Base-by-base conservation (phyloP, 2,329 filamentous ascomycete genomes). In the Phoma sp. region DNA sequence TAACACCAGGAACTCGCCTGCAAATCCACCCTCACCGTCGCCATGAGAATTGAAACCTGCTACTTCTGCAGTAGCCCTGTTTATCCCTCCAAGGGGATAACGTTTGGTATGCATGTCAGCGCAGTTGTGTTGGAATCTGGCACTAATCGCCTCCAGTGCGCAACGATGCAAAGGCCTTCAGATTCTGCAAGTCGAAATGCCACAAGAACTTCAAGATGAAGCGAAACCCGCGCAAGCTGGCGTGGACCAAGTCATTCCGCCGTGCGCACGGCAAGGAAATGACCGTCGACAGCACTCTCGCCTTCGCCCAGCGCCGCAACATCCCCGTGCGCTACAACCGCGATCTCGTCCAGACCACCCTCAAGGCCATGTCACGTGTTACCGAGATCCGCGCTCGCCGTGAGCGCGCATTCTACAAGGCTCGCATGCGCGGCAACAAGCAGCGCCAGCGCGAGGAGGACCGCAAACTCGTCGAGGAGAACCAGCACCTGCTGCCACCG, bases 311-410 rank as follows among this genome's bases (percentile, higher is more conserved):
- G 65, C 89, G 91, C 73, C 90, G 95, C 81, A 97, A 99, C 82
- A 86, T 96, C 29, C 95, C 95, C 63, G 86, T 96, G 58, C 91
- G 93, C 73, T 99, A 99, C 86, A 91, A 97, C 85, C 89, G 95
- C 77, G 91, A 96, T 67, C 86, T 96, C 61, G 87, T 96, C 61
- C 83, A 85, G 66, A 91, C 89, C 71, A 98, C 95, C 13, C 83
- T 98, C 77, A 86, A 89, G 73, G 93, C 93, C 64, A 99, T 99
- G 92, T 84, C 91, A 78, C 86, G 93, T 61, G 88, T 98, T 67
- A 82, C 85, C 68, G 93, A 97, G 82, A 93, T 98, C 77, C 83
- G 92, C 49, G 78, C 85, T 54, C 86, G 87, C 73, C 85, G 95
- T 72, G 93, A 98, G 83, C 85, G 91, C 66, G 89, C 89, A 62